Evolutionary conservation across 768 basidiomycete species (phyloP).

Genomic region (Lactarius akahatsu): DNA sequence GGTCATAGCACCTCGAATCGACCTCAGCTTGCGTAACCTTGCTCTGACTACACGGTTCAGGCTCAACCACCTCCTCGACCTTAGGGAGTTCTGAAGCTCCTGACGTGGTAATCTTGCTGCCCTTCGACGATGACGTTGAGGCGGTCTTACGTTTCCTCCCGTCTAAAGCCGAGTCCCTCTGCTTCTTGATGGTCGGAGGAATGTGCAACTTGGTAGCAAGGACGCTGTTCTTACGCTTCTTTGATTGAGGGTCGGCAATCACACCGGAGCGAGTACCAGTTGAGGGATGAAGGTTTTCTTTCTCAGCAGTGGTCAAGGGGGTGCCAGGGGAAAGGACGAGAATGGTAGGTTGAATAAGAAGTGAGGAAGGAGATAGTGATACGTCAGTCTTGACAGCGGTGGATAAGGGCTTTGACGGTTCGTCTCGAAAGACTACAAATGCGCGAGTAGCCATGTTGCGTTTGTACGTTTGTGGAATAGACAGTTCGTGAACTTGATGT

Average conservation of each 20-base stretch:
- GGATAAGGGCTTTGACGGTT: slow-evolving; percentile 40
- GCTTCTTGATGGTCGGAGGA: slow-evolving; percentile 44
- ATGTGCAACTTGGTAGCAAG: slow-evolving; percentile 52
- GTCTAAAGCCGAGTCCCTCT: slow-evolving; percentile 45
- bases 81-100: slow-evolving; percentile 25
- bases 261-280: slow-evolving; percentile 62
- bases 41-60: slow-evolving; percentile 48
- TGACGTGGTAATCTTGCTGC: slow-evolving; percentile 21
- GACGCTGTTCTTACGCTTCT: slow-evolving; percentile 63
- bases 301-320: slow-evolving; percentile 45
- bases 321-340: slow-evolving; percentile 31
- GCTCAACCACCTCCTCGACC: slow-evolving; percentile 55
- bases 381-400: slow-evolving; percentile 36
- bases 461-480: slow-evolving; percentile 21
- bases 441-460: slow-evolving; percentile 52
- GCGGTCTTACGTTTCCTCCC: slow-evolving; percentile 61
- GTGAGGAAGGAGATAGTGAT: slow-evolving; percentile 34
- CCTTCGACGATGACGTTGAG: slow-evolving; percentile 31
- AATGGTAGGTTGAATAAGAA: slow-evolving; percentile 34
- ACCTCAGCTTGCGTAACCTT: slow-evolving; percentile 52
- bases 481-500: slow-evolving; percentile 26
- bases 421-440: slow-evolving; percentile 67
- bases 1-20: slow-evolving; percentile 75
- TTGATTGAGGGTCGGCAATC: slow-evolving; percentile 39
- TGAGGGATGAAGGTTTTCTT: slow-evolving; percentile 76